Percentiles rank a stretch among this genome's conserved stretches.
phyloP scores from a whole-genome alignment of 2,329 filamentous ascomycete genomes.

The Sporothrix globosa region DNA sequence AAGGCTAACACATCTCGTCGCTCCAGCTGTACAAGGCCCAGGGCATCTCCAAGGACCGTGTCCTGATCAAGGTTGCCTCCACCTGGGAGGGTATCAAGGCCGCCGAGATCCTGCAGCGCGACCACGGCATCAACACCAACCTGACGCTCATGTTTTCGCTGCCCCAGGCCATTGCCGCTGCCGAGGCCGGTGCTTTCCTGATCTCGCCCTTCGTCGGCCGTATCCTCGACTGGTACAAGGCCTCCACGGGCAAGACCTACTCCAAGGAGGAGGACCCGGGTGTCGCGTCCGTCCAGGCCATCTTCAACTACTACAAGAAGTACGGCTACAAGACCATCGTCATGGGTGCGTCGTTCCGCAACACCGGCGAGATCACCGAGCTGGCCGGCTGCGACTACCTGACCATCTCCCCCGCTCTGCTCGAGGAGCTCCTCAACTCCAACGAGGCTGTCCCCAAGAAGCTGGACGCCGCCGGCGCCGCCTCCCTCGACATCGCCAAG shows the following conservation, averaged over 20 bases:
- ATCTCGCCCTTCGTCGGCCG: slow-evolving; percentile 99
- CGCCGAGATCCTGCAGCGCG: slow-evolving; percentile 90
- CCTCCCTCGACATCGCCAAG: slow-evolving; percentile 77
- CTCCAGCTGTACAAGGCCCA: slow-evolving; percentile 86
- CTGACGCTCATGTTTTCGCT: slow-evolving; percentile 98
- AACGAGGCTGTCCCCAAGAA: slow-evolving; percentile 83
- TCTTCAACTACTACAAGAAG: slow-evolving; percentile 99
- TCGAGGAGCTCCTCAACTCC: slow-evolving; percentile 92
- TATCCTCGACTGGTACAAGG: slow-evolving; percentile 99
- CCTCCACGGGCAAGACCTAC: slow-evolving; percentile 91
- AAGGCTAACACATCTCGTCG: slow-evolving; percentile 25
- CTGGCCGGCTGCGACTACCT: slow-evolving; percentile 98
- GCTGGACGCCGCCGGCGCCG: slow-evolving; percentile 72
- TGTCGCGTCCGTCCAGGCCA: slow-evolving; percentile 88
- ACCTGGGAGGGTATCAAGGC: slow-evolving; percentile 99
- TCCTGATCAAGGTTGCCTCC: slow-evolving; percentile 98
- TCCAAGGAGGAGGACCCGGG: slow-evolving; percentile 87
- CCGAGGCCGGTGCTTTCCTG: slow-evolving; percentile 93
- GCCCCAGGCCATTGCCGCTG: slow-evolving; percentile 91
- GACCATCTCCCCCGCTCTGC: slow-evolving; percentile 93
- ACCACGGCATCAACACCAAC: slow-evolving; percentile 98
- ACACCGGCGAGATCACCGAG: slow-evolving; percentile 94
- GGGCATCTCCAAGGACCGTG: slow-evolving; percentile 88
- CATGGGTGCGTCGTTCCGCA: slow-evolving; percentile 99
- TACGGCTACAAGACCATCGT: slow-evolving; percentile 98